phyloP scores from a whole-genome alignment of 495 filamentous ascomycete species.

The Xylaria grammica region DNA sequence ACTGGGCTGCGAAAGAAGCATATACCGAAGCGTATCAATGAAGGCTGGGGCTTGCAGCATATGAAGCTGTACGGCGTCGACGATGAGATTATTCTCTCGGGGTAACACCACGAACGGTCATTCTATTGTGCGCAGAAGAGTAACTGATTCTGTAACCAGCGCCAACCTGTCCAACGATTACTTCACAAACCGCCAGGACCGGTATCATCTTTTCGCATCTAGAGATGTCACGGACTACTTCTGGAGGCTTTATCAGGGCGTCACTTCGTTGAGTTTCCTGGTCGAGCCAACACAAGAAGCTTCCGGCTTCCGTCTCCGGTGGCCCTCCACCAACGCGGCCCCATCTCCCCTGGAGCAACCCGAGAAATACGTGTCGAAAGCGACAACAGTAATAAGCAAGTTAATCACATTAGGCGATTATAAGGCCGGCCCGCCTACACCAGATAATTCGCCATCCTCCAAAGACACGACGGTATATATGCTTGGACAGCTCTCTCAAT shows the following conservation, averaged over 20 bases:
- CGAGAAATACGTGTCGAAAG: constrained; percentile 66
- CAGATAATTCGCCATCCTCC: constrained; percentile 22
- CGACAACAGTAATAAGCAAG: constrained; percentile 67
- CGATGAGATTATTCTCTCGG: constrained; percentile 93
- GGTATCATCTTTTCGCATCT: constrained; percentile 90
- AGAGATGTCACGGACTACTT: constrained; percentile 83
- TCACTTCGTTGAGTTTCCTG: constrained; percentile 81
- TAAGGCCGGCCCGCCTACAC: constrained; percentile 1
- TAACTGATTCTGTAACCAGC: constrained; percentile 41
- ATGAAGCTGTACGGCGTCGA: constrained; percentile 99
- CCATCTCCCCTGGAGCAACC: constrained; percentile 74
- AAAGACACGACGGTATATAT: constrained; percentile 82
- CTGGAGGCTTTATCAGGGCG: constrained; percentile 71
- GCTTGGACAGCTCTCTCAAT: constrained; percentile 80
- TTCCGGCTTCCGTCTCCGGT: constrained; percentile 73
- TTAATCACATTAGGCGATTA: constrained; percentile 58
- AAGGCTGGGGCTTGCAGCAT: constrained; percentile 97
- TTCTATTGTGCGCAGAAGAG: not conserved
- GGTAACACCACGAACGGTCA: constrained; percentile 51
- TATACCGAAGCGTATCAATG: constrained; percentile 89
- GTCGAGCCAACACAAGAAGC: constrained; percentile 64
- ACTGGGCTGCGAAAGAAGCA: constrained; percentile 83
- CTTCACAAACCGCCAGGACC: constrained; percentile 93
- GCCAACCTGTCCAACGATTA: constrained; percentile 95
- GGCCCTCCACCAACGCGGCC: constrained; percentile 77